A percentile compares a stretch with the other conserved stretches of the same genome.
Evolutionary conservation across 2,329 filamentous ascomycete species (phyloP).

Genomic region (Tolypocladium inflatum): DNA sequence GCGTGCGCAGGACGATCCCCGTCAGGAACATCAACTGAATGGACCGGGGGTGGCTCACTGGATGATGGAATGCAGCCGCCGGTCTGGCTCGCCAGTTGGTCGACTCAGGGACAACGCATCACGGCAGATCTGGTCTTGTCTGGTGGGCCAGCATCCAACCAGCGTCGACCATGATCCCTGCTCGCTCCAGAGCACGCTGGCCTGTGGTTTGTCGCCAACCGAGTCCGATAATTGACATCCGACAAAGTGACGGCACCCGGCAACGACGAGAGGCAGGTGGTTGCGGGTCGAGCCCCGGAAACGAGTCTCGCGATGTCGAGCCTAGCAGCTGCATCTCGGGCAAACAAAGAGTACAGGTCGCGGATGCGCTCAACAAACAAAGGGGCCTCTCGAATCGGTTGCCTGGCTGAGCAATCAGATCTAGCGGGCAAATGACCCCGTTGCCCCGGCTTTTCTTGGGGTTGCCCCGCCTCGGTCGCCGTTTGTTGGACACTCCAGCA

Average conservation of each 20-base stretch:
- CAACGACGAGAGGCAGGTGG: not conserved
- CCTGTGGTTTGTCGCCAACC: not conserved
- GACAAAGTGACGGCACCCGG: not conserved
- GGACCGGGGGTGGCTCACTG: not conserved
- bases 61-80: not conserved
- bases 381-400: not conserved
- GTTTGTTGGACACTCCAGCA: not conserved
- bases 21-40: not conserved
- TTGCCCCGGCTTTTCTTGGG: not conserved
- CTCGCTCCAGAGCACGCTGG: not conserved
- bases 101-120: not conserved
- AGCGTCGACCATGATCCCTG: not conserved
- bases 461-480: not conserved
- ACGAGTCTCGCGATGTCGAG: not conserved
- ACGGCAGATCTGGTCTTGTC: not conserved
- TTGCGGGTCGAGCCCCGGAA: not conserved
- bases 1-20: not conserved
- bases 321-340: not conserved
- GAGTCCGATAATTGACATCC: not conserved
- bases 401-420: not conserved
- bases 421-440: not conserved
- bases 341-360: not conserved
- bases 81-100: not conserved
- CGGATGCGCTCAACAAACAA: not conserved
- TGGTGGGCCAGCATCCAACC: not conserved